These are phyloP conservation scores for Komagataella kurtzmanii DNA, from an alignment of 805 yeast species.

Conservation along the genomic window DNA sequence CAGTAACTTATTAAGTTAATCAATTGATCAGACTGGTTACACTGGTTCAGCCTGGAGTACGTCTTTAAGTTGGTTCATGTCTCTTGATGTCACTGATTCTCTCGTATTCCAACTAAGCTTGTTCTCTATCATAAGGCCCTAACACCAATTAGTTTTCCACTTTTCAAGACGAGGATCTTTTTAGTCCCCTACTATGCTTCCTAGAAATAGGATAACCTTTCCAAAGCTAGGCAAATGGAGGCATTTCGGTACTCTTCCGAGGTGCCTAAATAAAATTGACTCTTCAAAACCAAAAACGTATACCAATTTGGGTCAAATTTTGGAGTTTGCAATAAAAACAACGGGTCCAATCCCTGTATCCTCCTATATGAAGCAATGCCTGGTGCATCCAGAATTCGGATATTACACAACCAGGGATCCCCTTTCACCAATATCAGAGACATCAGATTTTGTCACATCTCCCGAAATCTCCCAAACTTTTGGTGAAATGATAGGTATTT, in stretches of 20 bases:
- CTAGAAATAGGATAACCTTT: neutral
- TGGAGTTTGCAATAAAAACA: conserved; percentile 38
- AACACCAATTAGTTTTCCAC: neutral
- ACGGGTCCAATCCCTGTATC: conserved; percentile 71
- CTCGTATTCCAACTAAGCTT: no score
- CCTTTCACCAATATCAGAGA: conserved; percentile 25
- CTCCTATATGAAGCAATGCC: conserved; percentile 68
- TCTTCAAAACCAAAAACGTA: neutral
- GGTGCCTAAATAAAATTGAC: neutral
- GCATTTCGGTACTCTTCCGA: neutral
- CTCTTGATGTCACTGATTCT: no score
- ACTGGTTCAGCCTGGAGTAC: no score
- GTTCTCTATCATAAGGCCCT: neutral
- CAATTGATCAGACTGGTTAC: no score
- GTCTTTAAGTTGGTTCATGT: no score
- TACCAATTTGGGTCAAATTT: conserved; percentile 13
- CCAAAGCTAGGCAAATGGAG: neutral
- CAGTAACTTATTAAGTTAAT: no score
- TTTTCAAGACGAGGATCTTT: neutral
- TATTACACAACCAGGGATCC: conserved; percentile 74
- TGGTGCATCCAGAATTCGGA: conserved; percentile 65
- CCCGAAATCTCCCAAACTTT: conserved; percentile 83
- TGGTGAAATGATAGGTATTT: conserved; percentile 74
- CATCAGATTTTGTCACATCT: conserved; percentile 73
- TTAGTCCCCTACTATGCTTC: neutral